Base-by-base conservation (phyloP, 2,329 filamentous ascomycete genomes). In the Parastagonospora avenae region DNA sequence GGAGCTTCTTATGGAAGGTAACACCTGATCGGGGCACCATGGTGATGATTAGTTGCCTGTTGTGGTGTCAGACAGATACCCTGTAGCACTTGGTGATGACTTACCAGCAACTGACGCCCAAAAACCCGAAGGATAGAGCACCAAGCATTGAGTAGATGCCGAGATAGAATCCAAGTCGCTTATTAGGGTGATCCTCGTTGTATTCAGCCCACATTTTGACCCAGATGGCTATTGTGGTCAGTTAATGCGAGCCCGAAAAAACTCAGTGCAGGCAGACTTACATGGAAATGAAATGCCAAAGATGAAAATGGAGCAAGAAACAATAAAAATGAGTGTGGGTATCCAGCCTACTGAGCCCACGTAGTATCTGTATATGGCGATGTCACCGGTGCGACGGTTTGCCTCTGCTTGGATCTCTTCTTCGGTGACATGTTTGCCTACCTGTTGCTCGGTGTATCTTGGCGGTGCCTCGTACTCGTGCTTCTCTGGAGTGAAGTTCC, bases 21-120 rank as follows among this genome's bases (percentile, higher is more conserved):
- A 76, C 73, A 4, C 79, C 80, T n/a, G 80, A 82, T 28, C 75
- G 76, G 2, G 80, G 80, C 3, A 83, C 78, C 77, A 83, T 82
- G 2, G 70, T 77, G 29, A 83, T 77, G 40, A 83, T 78, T 55
- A 82, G 72, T 63, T 80, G 76, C 71, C 74, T 76, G 16, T 12
- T 11, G 15, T 38, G 3, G 28, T 2, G 31, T 8, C 31, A 48
- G 31, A 57, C 38, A 46, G 16, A 24, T 8, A 9, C 5, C 24
- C 19, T 2, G 10, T 6, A 12, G 9, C 33, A 3, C 14, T 3
- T 12, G 12, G 8, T 9, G 9, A 8, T 11, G 31, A 59, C 56
- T 50, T 53, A 59, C 66, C 70, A 70, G 50, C 65, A 66, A 50
- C 66, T 68, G 37, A 71, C 45, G 11, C 66, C 57, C 14, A 71